A percentile compares a stretch with the other conserved stretches of the same genome.
Evolutionary conservation across 306 rosid genomes (phyloP).

Genomic region (Fragaria iinumae): DNA sequence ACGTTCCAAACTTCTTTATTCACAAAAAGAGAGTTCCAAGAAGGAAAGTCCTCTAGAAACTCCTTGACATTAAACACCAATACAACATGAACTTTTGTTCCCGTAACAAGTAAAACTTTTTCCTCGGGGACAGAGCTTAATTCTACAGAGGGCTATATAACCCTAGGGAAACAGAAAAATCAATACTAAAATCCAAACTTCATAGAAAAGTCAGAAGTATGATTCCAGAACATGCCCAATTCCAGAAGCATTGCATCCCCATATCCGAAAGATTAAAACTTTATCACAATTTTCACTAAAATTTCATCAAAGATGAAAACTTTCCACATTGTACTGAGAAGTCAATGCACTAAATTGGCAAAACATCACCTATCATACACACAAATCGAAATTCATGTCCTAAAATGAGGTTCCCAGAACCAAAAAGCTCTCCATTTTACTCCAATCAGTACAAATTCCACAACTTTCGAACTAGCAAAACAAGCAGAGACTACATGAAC

Average conservation of each 20-base stretch:
- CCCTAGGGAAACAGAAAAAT: background rate
- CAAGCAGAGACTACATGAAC: background rate
- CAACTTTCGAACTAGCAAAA: background rate
- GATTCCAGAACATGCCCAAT: background rate
- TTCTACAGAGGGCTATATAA: background rate
- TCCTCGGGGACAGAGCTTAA: background rate
- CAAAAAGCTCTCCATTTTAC: background rate
- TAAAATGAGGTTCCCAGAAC: background rate
- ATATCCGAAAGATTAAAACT: background rate
- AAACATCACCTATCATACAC: background rate
- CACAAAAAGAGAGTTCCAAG: background rate
- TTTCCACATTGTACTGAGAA: background rate
- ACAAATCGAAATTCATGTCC: background rate
- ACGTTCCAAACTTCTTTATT: background rate
- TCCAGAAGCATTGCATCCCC: background rate
- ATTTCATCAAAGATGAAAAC: background rate
- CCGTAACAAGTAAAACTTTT: background rate
- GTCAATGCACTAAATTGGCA: background rate
- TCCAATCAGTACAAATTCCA: background rate
- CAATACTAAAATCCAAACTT: background rate
- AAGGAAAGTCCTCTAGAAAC: background rate
- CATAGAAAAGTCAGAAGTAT: background rate
- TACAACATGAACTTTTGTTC: background rate
- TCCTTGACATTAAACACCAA: background rate
- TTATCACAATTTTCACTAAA: background rate